These are phyloP conservation scores for Rhizopogon roseolus DNA, from an alignment of 768 basidiomycete genomes.

Conservation along the genomic window DNA sequence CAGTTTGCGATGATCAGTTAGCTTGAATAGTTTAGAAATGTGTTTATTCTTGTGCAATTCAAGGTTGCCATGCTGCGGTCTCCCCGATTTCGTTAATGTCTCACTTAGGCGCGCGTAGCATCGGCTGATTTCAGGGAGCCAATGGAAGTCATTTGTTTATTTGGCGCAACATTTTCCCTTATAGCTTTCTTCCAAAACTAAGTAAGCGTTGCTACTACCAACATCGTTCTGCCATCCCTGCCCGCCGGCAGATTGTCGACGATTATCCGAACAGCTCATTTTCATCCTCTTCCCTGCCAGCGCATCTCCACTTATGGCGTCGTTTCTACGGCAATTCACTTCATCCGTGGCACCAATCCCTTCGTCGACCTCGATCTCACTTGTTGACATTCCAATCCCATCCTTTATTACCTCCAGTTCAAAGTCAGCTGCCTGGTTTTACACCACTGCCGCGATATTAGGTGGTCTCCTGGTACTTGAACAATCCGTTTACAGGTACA, in stretches of 20 bases:
- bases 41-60: background rate
- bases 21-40: too few species aligned
- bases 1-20: background rate
- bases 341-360: slow-evolving; percentile 34
- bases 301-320: slow-evolving; percentile 23
- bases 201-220: too few species aligned
- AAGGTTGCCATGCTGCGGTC: too few species aligned
- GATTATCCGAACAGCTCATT: background rate
- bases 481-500: slow-evolving; percentile 82
- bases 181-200: too few species aligned
- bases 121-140: too few species aligned
- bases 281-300: background rate
- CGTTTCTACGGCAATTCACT: slow-evolving; percentile 21
- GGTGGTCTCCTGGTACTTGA: slow-evolving; percentile 78
- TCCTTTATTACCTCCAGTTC: slow-evolving; percentile 35
- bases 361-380: slow-evolving; percentile 36
- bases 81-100: too few species aligned
- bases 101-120: too few species aligned
- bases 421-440: slow-evolving; percentile 44
- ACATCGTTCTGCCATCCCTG: too few species aligned
- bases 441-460: slow-evolving; percentile 66
- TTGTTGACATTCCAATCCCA: slow-evolving; percentile 42
- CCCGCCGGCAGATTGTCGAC: background rate
- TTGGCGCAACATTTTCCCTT: too few species aligned
- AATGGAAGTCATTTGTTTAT: too few species aligned